Evolutionary conservation across 768 basidiomycete species (phyloP).

Genomic region (Lactarius deliciosus): DNA sequence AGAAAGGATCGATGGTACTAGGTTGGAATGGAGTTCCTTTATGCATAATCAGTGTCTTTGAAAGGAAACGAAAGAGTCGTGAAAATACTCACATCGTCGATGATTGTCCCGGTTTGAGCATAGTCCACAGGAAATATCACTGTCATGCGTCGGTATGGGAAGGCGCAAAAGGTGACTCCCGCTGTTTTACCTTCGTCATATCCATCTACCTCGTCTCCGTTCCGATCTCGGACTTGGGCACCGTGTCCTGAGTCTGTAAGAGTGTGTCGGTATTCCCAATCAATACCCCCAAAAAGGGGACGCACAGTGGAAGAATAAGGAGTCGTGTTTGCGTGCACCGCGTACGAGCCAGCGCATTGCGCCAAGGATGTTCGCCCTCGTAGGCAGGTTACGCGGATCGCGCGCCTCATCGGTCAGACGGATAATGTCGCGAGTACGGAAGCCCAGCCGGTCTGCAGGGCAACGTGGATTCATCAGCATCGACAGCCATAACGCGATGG

Average conservation of each 20-base stretch:
- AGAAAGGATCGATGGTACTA: conserved; percentile 14
- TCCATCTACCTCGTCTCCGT: conserved; percentile 45
- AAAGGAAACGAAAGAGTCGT: background rate
- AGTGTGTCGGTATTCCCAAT: background rate
- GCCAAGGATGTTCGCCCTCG: conserved; percentile 46
- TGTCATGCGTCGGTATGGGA: conserved; percentile 5
- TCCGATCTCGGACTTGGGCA: conserved; percentile 44
- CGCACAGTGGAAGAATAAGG: conserved; percentile 44
- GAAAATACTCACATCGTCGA: conserved; percentile 46
- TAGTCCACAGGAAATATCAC: conserved; percentile 51
- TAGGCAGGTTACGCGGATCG: conserved; percentile 43
- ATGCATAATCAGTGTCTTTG: background rate
- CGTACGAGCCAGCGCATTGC: conserved; percentile 53
- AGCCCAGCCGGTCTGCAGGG: conserved; percentile 40
- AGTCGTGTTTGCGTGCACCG: conserved; percentile 47
- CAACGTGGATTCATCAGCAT: background rate
- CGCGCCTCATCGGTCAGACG: conserved; percentile 46
- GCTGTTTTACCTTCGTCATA: conserved; percentile 36
- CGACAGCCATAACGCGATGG: too few species aligned
- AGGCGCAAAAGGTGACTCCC: background rate
- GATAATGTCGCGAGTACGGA: conserved; percentile 47
- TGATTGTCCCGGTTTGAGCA: conserved; percentile 44
- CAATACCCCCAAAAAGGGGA: background rate
- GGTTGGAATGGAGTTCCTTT: conserved; percentile 26
- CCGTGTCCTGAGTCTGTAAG: conserved; percentile 47